A percentile compares a stretch with the other conserved stretches of the same genome.
phyloP scores from a whole-genome alignment of 345 rosid species.

The Hevea brasiliensis region DNA sequence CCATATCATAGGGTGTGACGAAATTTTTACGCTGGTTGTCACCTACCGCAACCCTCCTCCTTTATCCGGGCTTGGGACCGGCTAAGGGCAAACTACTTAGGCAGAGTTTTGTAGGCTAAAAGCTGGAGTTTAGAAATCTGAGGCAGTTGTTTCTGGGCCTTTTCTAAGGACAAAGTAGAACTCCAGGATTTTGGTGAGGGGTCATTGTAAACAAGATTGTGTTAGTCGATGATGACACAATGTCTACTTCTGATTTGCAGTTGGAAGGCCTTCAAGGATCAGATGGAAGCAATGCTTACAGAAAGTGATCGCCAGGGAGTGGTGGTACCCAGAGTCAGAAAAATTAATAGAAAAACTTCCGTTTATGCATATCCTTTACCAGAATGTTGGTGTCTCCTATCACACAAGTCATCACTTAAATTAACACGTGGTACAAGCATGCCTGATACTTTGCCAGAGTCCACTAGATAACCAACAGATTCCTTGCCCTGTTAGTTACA shows the following conservation, averaged over 20 bases:
- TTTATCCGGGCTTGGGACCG: too few species aligned
- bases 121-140: not conserved
- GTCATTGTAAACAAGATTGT: not conserved
- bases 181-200: not conserved
- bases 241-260: conserved; percentile 42
- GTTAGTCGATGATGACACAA: not conserved
- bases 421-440: conserved; percentile 21
- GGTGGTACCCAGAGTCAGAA: conserved; percentile 73
- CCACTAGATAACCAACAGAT: conserved; percentile 16
- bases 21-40: too few species aligned
- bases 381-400: conserved; percentile 74
- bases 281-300: conserved; percentile 64
- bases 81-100: too few species aligned
- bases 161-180: not conserved
- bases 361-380: conserved; percentile 84
- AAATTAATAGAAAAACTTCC: conserved; percentile 83
- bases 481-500: not conserved
- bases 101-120: too few species aligned
- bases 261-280: conserved; percentile 68
- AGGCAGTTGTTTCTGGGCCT: not conserved
- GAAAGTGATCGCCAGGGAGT: conserved; percentile 87
- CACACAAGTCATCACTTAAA: conserved; percentile 45
- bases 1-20: too few species aligned
- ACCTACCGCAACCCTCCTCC: too few species aligned
- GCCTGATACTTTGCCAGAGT: too few species aligned